A percentile compares a stretch with the other conserved stretches of the same genome.
These are phyloP conservation scores for Rhodotorula sp. DNA, from an alignment of 1,284 basidiomycete species.

Conservation along the genomic window DNA sequence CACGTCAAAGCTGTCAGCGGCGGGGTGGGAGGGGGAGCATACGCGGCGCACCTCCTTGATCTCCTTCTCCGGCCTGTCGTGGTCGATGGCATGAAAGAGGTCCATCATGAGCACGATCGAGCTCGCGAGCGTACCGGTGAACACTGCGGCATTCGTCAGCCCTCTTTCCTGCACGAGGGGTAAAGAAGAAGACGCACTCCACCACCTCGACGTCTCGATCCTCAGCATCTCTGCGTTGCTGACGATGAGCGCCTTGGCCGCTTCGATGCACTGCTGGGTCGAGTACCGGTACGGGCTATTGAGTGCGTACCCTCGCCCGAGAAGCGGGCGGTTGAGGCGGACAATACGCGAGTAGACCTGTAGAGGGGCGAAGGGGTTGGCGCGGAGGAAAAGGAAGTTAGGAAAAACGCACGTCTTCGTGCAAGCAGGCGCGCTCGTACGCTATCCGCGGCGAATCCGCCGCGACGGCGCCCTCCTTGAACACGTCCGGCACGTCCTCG, in stretches of 20 bases:
- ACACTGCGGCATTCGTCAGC: constrained; percentile 9
- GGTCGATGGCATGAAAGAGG: constrained; percentile 40
- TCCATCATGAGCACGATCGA: constrained; percentile 41
- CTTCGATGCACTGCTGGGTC: constrained; percentile 33
- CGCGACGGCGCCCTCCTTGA: constrained; percentile 4
- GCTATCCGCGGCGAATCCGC: constrained; percentile 8
- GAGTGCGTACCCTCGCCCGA: constrained; percentile 37
- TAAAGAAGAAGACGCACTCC: constrained; percentile 22
- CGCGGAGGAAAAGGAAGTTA: neutral
- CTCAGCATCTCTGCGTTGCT: constrained; percentile 33
- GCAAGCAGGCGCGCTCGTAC: constrained; percentile 31
- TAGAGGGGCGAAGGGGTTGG: neutral
- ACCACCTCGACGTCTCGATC: constrained; percentile 35
- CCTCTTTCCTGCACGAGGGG: too few relatives aligned
- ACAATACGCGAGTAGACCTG: constrained; percentile 42
- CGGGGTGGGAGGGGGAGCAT: neutral
- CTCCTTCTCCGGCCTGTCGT: constrained; percentile 15
- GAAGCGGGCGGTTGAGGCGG: constrained; percentile 41
- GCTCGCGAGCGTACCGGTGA: constrained; percentile 35
- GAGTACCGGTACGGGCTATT: constrained; percentile 33
- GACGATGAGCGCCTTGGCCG: constrained; percentile 31
- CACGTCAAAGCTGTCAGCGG: neutral
- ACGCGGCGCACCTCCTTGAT: constrained; percentile 19
- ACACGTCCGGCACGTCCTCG: constrained; percentile 24
- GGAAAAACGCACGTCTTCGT: constrained; percentile 24